Percentiles rank a stretch among this genome's conserved stretches.
Conservation (phyloP, 345 rosid genomes). For the Trapa bicornis region DNA sequence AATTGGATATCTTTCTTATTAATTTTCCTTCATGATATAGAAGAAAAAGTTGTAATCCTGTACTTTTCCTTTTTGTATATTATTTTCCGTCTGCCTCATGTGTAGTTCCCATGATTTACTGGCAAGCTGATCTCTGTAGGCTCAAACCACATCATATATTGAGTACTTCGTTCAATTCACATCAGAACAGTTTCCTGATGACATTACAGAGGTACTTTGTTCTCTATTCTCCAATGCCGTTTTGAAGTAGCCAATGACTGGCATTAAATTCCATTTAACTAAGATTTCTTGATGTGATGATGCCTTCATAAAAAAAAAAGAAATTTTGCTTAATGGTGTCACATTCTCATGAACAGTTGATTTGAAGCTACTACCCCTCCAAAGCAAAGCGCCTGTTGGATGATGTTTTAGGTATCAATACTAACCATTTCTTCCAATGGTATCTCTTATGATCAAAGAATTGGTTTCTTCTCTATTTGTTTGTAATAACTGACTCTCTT, state of each 20-base stretch:
- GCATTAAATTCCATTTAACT: background rate
- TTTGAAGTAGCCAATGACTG: background rate
- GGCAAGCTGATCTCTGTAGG: constrained; percentile 22
- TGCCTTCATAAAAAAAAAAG: background rate
- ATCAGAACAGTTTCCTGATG: constrained; percentile 84
- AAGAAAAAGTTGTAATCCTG: background rate
- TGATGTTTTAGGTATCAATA: constrained; percentile 71
- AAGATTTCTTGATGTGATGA: background rate
- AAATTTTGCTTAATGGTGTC: constrained; percentile 8
- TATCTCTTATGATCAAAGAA: background rate
- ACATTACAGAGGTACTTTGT: constrained; percentile 69
- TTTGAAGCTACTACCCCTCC: constrained; percentile 76
- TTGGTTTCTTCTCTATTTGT: background rate
- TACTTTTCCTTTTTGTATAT: background rate
- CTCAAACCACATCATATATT: constrained; percentile 82
- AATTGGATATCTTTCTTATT: too few species aligned
- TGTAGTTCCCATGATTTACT: background rate
- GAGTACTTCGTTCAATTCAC: constrained; percentile 90
- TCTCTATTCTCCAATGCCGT: background rate
- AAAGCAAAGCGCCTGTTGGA: constrained; percentile 69
- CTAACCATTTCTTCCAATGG: constrained; percentile 3
- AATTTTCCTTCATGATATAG: background rate
- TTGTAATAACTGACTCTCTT: background rate
- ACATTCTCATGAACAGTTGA: constrained; percentile 40
- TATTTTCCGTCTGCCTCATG: too few species aligned